phyloP scores from a whole-genome alignment of 495 filamentous ascomycete species.

The Mycothermus thermophilus region DNA sequence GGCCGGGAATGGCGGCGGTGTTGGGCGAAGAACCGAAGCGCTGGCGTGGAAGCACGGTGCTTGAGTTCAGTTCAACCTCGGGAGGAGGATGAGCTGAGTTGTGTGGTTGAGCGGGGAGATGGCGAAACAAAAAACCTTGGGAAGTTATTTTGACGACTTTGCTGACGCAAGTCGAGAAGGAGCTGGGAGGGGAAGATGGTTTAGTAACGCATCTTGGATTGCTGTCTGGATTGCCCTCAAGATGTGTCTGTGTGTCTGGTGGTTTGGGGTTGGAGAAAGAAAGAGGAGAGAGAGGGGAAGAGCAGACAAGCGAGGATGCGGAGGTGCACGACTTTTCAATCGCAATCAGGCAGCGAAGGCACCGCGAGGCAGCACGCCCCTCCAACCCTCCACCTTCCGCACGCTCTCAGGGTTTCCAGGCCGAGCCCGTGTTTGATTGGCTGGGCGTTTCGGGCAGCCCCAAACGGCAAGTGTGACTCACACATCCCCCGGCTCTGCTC shows the following conservation, averaged over 20 bases:
- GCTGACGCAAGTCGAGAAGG: constrained; percentile 9
- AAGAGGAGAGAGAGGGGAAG: constrained; percentile 8
- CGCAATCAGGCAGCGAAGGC: constrained; percentile 26
- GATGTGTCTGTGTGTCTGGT: constrained; percentile 1
- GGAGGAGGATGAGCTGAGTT: constrained; percentile 34
- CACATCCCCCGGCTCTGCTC: constrained; percentile 2
- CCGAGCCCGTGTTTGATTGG: constrained; percentile 7
- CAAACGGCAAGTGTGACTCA: constrained; percentile 22
- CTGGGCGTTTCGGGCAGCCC: constrained; percentile 9
- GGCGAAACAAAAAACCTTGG: constrained; percentile 7
- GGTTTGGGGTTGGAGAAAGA: constrained; percentile 16
- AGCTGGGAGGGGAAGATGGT: constrained; percentile 10
- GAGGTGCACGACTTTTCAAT: constrained; percentile 18
- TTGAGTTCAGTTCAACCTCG: constrained; percentile 42
- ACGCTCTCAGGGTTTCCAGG: constrained; percentile 1
- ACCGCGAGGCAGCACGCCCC: constrained; percentile 4
- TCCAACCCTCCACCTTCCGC: no score
- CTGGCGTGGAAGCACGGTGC: constrained; percentile 34
- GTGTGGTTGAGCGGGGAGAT: constrained; percentile 30
- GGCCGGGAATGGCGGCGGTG: constrained; percentile 37
- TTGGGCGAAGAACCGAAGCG: constrained; percentile 31
- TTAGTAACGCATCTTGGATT: constrained; percentile 28
- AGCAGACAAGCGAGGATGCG: constrained; percentile 15
- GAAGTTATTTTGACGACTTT: constrained; percentile 35
- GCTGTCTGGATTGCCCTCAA: constrained; percentile 13